Evolutionary conservation across 2,329 filamentous ascomycete genomes (phyloP), one percentile per base, ranked within the genome.

Genomic region (Stachybotrys elegans): DNA sequence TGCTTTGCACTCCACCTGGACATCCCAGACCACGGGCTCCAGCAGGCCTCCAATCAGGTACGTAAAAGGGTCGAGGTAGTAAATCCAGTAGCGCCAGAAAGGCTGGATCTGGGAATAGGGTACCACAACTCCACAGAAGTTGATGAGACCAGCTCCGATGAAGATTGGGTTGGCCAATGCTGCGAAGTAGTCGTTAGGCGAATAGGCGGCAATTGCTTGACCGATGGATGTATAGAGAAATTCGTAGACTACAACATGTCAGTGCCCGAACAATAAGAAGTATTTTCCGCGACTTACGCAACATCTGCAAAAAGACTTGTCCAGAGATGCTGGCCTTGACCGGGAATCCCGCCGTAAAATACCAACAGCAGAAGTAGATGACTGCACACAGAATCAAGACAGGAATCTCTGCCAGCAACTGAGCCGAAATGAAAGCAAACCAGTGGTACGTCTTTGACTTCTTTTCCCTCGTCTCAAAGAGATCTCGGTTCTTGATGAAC

Each of bases 391-490:
- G 44, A 42, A 60, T 51, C 2, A 68, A 51, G 42, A 66, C 66
- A 0, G 67, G 67, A n/a, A 69, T 52, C 50, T 70, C 66, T 2
- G 60, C 61, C 11, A 67, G 52, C 8, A 66, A 61, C 12, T 73
- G 64, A 1, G 69, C 73, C 0, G 68, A 70, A 7, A 75, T 71
- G 45, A 78, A 79, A 2, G 75, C 70, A 7, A 71, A 49, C 72
- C 72, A 75, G 43, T 65, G 62, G 44, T 75, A 75, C 38, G 68
- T 73, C 60, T 75, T 74, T 0, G 64, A 69, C 60, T 73, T 74
- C 44, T 73, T 73, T 56, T 75, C 72, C 11, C 71, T 57, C 0
- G 66, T 63, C 43, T 75, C 71, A 40, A 71, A 75, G 12, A 75
- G 67, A 43, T 73, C 69, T 0, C 72, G 60, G 16, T 68, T 66